Evolutionary conservation across 768 basidiomycete species (phyloP).

Genomic region (Mycena indigotica): DNA sequence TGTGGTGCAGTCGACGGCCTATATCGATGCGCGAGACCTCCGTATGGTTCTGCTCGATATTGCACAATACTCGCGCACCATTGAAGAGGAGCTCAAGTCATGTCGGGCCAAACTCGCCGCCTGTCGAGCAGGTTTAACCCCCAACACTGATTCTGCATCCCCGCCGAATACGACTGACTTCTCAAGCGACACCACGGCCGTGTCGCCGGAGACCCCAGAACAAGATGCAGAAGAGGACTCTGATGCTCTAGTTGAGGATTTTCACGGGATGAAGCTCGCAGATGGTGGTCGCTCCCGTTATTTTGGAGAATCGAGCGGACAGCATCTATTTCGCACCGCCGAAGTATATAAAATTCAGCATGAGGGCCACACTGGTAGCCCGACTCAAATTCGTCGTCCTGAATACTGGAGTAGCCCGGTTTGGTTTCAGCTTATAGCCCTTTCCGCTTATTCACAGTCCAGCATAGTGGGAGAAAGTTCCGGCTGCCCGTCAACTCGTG

Average conservation of each 20-base stretch:
- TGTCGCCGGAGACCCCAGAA: neutral
- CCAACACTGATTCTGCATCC: neutral
- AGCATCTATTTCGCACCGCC: conserved; percentile 35
- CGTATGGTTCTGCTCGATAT: conserved; percentile 15
- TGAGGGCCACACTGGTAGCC: conserved; percentile 26
- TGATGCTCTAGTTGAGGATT: conserved; percentile 5
- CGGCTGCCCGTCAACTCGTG: neutral
- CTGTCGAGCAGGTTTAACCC: neutral
- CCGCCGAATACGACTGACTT: neutral
- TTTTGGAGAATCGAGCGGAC: conserved; percentile 33
- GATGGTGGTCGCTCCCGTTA: conserved; percentile 19
- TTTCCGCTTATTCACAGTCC: neutral
- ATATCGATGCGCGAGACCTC: conserved; percentile 15
- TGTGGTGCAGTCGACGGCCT: conserved; percentile 18
- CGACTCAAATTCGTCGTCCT: conserved; percentile 3
- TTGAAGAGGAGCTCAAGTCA: conserved; percentile 10
- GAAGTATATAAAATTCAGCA: conserved; percentile 42
- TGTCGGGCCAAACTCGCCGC: neutral
- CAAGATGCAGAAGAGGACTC: neutral
- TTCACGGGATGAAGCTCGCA: conserved; percentile 1
- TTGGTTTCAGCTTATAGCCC: conserved; percentile 1
- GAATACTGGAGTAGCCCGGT: conserved; percentile 31
- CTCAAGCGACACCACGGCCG: neutral
- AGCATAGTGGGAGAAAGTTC: conserved; percentile 11
- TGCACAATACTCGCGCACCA: conserved; percentile 13